Evolutionary conservation across 345 rosid species (phyloP), one percentile per base, ranked within the genome.

Genomic region (Arabidopsis suecica): DNA sequence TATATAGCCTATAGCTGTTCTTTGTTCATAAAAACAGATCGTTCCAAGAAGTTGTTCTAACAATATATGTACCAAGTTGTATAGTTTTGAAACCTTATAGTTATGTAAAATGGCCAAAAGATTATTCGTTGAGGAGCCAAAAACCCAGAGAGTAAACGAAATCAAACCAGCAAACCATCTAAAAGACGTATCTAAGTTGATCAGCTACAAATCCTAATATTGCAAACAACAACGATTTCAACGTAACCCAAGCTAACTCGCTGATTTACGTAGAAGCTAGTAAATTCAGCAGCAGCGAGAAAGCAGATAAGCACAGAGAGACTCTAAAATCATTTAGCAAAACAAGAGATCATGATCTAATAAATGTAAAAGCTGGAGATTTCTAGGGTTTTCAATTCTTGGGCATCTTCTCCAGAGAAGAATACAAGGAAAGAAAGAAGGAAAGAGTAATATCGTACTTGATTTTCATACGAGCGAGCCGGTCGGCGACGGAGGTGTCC

Each of bases 391-490:
- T 83, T 2, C 0, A 28, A 2, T 11, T 7, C 33, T 9, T 2
- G 14, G 55, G 49, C 41, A 48, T 42, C 20, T 59, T 72, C 63
- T 34, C 4, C 6, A 71, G 68, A 69, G 56, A 58, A 40, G 61
- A 61, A 13, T 36, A 62, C 3, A 57, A 12, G 25, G 10, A 61
- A 32, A 12, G 53, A 38, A 54, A 38, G 32, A 34, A 2, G 14
- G 37, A 54, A 32, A 67, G 41, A 20, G 44, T 61, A 61, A 13
- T 36, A 1, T 23, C 79, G 44, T 82, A 94, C 98, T 90, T 94
- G 86, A 89, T 85, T 94, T 91, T 94, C 97, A 91, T 91, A 71
- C 98, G 98, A 78, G 97, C 98, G 38, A 91, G 97, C 20, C 98
- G 96, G 79, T 91, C 97, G 51, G 97, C 96, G 65, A 90, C 97